Evolutionary conservation across 768 basidiomycete species (phyloP), one percentile per base, ranked within the genome.

Genomic region (Pulveroboletus sp.): DNA sequence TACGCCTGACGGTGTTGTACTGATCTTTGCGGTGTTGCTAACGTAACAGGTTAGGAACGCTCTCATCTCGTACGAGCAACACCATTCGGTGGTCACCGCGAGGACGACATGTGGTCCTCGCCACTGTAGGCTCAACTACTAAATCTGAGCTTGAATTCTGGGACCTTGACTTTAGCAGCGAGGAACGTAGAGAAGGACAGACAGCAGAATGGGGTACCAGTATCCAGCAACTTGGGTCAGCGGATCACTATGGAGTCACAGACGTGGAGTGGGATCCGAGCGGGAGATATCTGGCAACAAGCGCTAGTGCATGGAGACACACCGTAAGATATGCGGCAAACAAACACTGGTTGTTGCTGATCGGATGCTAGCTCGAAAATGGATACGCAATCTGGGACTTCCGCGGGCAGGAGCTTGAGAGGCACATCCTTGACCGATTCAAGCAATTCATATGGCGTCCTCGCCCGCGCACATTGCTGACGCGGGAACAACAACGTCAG

Each of bases 381-480:
- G 96, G 96, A 30, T 99, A 84, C 64, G 86, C 86, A 10, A 83
- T 99, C 57, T 98, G 94, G 93, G 94, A 98, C 71, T 97, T 96
- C 81, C 87, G 88, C 45, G 96, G 95, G n/a, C 86, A 91, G 68
- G 91, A 95, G 67, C 76, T 93, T n/a, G 79, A 87, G 65, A 89
- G 90, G 65, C 84, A 86, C 43, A 82, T 93, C 50, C 75, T 88
- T 54, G 96, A 98, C 65, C 83, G 87, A 49, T 98, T 99, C 81
- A 99, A 99, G 75, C 96, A 99, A 69, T 93, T 98, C 71, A 80
- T 97, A 54, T 99, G 95, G 95, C 85, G 96, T 30, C 94, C 95
- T 22, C 86, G 96, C n/a, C 92, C 96, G 5, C 81, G 83, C 11
- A 87, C 90, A 4, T 72, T 98, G 43, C 76, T 99, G 49, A 77